Evolutionary conservation across 139 green algal species (phyloP).

Genomic region (Ettlia oleoabundans): DNA sequence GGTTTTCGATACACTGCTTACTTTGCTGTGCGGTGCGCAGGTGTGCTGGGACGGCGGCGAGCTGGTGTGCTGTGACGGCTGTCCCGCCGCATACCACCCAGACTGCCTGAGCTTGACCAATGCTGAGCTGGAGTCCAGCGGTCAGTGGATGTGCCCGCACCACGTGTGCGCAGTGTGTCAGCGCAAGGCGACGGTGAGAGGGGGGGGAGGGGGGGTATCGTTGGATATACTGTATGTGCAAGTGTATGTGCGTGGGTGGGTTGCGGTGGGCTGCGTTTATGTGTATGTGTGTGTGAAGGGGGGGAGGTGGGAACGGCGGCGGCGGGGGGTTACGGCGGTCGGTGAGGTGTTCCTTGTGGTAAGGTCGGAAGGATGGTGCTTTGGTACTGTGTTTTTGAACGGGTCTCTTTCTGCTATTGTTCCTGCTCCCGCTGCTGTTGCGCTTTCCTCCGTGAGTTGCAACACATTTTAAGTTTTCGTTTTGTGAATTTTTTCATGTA

Average conservation of each 20-base stretch:
- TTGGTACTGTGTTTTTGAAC: background rate
- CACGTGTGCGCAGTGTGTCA: conserved; percentile 59
- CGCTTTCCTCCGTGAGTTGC: no score
- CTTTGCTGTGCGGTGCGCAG: conserved; percentile 17
- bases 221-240: background rate
- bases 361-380: no score
- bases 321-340: no score
- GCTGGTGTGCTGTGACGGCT: conserved; percentile 72
- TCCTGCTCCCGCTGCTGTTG: background rate
- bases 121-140: background rate
- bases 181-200: conserved; percentile 35
- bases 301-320: no score
- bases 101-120: conserved; percentile 59
- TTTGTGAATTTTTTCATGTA: no score
- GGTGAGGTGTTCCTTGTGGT: no score
- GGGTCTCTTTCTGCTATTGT: background rate
- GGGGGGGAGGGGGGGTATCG: background rate
- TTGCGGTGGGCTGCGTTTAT: no score
- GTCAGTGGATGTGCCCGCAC: conserved; percentile 58
- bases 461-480: background rate
- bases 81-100: conserved; percentile 66
- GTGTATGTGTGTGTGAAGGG: no score
- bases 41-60: conserved; percentile 75
- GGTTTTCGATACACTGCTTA: no score
- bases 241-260: background rate